Evolutionary conservation across 169 alveolate genomes (phyloP), one percentile per base, ranked within the genome.

Genomic region (Plasmodium ovale): DNA sequence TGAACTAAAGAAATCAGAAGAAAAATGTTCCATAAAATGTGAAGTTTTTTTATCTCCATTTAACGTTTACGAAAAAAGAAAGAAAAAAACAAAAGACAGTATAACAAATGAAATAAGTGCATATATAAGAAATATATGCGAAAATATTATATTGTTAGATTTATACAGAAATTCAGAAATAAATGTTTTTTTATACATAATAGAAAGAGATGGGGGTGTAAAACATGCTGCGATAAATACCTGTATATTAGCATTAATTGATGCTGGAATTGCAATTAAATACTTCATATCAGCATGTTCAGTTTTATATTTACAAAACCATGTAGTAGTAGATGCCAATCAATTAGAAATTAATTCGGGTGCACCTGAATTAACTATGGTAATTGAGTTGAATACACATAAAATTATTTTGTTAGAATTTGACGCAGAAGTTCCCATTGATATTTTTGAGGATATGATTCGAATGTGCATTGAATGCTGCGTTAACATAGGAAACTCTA

Each of bases 191-290:
- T 56, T 37, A 29, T 72, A 37, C 39, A 84, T 84, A 12, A 56
- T 69, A 49, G 77, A 65, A 58, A 56, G 84, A 21, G 89, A 87
- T 87, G 88, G 82, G 60, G 94, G 96, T 58, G 85, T 94, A 33
- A 92, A 92, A 49, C 88, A 93, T 23, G 93, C 96, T 25, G 94
- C 92, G 31, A 64, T 94, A 27, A 94, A 94, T 54, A 89, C 95
- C 19, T 93, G 92, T 39, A 72, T 89, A 39, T 49, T 94, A 33
- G 96, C 96, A 51, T 92, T 94, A 58, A 84, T 94, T 10, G 95
- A 94, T 74, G 96, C 96, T 33, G 96, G 96, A 25, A 91, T 94
- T 19, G 94, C 96, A 3, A 74, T 94, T 79, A 94, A 68, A 87
- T 93, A 92, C 54, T 87, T 94, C 59, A 69, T 92, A 47, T 88